Evolutionary conservation across 2,329 filamentous ascomycete genomes (phyloP).

Genomic region (Orbilia oligospora): DNA sequence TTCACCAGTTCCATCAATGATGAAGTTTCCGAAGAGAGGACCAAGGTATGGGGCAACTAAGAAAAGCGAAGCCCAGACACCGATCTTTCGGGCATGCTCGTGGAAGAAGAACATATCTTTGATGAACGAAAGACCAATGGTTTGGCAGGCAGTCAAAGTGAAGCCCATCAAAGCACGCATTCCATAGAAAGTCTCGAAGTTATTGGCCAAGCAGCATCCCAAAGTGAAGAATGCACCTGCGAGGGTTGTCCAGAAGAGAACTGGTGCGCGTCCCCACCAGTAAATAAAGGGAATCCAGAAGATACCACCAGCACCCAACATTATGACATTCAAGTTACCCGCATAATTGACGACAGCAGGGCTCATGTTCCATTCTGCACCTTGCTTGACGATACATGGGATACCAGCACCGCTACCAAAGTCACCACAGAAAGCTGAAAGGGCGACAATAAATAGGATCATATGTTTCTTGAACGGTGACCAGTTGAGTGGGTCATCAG

Average conservation of each 20-base stretch:
- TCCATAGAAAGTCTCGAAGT: constrained; percentile 65
- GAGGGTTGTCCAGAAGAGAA: constrained; percentile 67
- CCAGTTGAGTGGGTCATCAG: constrained; percentile 73
- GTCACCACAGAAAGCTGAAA: constrained; percentile 70
- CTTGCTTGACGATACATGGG: constrained; percentile 65
- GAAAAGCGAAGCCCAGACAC: constrained; percentile 68
- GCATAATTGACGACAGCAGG: constrained; percentile 71
- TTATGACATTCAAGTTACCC: constrained; percentile 71
- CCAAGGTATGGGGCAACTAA: constrained; percentile 65
- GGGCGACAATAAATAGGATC: constrained; percentile 70
- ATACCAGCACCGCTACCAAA: constrained; percentile 67
- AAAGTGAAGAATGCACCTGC: constrained; percentile 65
- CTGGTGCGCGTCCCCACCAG: constrained; percentile 61
- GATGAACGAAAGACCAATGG: constrained; percentile 71
- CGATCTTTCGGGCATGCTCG: constrained; percentile 71
- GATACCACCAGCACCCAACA: constrained; percentile 68
- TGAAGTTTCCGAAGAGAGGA: constrained; percentile 69
- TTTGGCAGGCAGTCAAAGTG: constrained; percentile 66
- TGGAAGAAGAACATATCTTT: constrained; percentile 76
- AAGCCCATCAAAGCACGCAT: constrained; percentile 60
- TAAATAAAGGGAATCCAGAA: constrained; percentile 63
- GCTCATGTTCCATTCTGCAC: constrained; percentile 70
- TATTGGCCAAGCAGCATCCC: constrained; percentile 66
- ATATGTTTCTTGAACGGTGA: constrained; percentile 69
- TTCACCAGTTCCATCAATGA: constrained; percentile 68